phyloP scores from a whole-genome alignment of 73 alveolate species.

The Uronychia setigera region DNA sequence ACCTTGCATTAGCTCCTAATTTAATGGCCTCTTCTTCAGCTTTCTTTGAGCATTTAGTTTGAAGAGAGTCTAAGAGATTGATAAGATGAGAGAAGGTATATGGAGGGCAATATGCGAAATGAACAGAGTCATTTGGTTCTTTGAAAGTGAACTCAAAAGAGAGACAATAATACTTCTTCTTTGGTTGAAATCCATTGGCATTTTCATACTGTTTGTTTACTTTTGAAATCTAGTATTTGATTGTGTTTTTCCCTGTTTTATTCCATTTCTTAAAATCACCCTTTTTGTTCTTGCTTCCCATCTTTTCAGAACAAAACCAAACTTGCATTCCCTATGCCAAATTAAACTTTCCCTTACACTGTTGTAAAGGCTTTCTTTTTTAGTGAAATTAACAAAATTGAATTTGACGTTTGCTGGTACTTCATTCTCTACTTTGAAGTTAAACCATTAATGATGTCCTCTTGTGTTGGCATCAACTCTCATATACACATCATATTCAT shows the following conservation, averaged over 20 bases:
- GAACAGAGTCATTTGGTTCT: constrained; percentile 12
- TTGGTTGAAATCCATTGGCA: not conserved
- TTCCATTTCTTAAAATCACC: not conserved
- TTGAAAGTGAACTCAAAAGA: constrained; percentile 19
- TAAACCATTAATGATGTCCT: constrained; percentile 90
- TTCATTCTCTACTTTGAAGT: constrained; percentile 70
- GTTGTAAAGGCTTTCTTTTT: constrained; percentile 44
- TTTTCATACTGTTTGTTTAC: not conserved
- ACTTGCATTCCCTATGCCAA: constrained; percentile 19
- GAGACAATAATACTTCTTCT: constrained; percentile 43
- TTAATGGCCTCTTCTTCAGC: not conserved
- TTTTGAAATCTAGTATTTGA: not conserved
- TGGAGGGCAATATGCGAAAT: constrained; percentile 52
- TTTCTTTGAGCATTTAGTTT: not conserved
- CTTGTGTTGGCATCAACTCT: constrained; percentile 86
- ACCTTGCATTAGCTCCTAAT: too few species aligned
- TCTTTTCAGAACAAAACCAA: too few species aligned
- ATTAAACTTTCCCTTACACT: constrained; percentile 51
- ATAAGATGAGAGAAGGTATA: constrained; percentile 30
- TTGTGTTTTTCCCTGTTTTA: not conserved
- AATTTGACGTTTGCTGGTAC: constrained; percentile 80
- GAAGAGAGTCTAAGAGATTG: constrained; percentile 3
- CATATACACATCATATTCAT: constrained; percentile 77
- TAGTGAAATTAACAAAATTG: constrained; percentile 51
- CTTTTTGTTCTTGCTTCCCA: not conserved